Evolutionary conservation across 768 basidiomycete species (phyloP).

Genomic region (Xanthoconium purpureum): DNA sequence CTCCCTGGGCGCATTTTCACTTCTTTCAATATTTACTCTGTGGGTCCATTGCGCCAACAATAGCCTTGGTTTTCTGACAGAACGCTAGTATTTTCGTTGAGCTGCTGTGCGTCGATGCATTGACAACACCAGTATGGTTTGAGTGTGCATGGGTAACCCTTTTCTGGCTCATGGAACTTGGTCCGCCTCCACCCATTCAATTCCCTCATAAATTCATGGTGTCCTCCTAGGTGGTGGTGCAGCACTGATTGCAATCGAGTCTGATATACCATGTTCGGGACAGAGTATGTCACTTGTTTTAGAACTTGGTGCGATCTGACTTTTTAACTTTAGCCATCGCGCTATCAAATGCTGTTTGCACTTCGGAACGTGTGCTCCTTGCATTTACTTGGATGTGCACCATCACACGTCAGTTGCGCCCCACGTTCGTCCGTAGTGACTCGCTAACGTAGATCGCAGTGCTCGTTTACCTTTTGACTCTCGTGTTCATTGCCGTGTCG

Average conservation of each 20-base stretch:
- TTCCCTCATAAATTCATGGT: slow-evolving; percentile 7
- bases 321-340: neutral
- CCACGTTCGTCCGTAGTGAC: neutral
- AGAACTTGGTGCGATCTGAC: slow-evolving; percentile 1
- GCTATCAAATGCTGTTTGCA: slow-evolving; percentile 33
- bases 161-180: slow-evolving; percentile 57
- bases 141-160: slow-evolving; percentile 60
- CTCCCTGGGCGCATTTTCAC: slow-evolving; percentile 55
- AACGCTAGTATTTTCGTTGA: slow-evolving; percentile 54
- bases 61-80: neutral
- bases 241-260: slow-evolving; percentile 42
- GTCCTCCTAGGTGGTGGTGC: slow-evolving; percentile 47
- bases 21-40: slow-evolving; percentile 59
- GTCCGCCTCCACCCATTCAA: slow-evolving; percentile 36
- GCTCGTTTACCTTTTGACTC: slow-evolving; percentile 51
- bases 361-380: slow-evolving; percentile 52
- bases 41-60: slow-evolving; percentile 30
- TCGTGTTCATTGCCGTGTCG: slow-evolving; percentile 44
- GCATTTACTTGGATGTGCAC: slow-evolving; percentile 59
- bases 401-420: slow-evolving; percentile 36
- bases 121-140: slow-evolving; percentile 67
- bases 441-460: slow-evolving; percentile 38
- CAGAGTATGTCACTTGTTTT: slow-evolving; percentile 22
- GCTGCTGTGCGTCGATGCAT: slow-evolving; percentile 45
- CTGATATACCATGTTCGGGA: slow-evolving; percentile 35